Evolutionary conservation across 164 flowering plant genomes (phyloP).

Genomic region (Magnolia changhungtana): DNA sequence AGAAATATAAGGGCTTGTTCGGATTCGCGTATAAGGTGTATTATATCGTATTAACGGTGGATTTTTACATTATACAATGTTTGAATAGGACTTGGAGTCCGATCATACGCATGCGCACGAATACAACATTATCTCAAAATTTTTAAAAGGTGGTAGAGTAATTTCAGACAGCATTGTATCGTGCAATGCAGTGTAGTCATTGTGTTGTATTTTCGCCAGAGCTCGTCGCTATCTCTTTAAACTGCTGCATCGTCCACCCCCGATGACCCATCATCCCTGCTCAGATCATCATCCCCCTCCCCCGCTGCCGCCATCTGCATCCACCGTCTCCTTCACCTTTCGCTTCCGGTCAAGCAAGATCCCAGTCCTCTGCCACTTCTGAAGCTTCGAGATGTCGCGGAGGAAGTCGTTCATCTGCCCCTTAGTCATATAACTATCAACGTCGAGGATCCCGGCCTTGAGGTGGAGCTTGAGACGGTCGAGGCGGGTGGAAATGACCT

Average conservation of each 20-base stretch:
- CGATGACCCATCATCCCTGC: constrained; percentile 66
- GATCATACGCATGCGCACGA: too few species aligned
- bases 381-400: constrained; percentile 78
- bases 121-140: too few species aligned
- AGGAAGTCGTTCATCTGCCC: constrained; percentile 96
- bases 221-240: too few species aligned
- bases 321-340: constrained; percentile 51
- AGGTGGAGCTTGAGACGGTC: constrained; percentile 68
- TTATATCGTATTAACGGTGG: too few species aligned
- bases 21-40: too few species aligned
- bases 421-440: constrained; percentile 91
- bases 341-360: constrained; percentile 67
- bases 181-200: too few species aligned
- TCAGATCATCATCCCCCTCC: constrained; percentile 55
- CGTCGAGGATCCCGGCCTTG: constrained; percentile 79
- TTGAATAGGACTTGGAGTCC: too few species aligned
- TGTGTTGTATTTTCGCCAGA: too few species aligned
- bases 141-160: too few species aligned
- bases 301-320: constrained; percentile 44
- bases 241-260: constrained; percentile 40
- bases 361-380: constrained; percentile 91
- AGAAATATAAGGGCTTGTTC: too few species aligned
- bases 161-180: too few species aligned
- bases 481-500: constrained; percentile 72
- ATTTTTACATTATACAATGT: too few species aligned